Base-by-base conservation (phyloP, 164 flowering plant species). In the Vitis rupestris region DNA sequence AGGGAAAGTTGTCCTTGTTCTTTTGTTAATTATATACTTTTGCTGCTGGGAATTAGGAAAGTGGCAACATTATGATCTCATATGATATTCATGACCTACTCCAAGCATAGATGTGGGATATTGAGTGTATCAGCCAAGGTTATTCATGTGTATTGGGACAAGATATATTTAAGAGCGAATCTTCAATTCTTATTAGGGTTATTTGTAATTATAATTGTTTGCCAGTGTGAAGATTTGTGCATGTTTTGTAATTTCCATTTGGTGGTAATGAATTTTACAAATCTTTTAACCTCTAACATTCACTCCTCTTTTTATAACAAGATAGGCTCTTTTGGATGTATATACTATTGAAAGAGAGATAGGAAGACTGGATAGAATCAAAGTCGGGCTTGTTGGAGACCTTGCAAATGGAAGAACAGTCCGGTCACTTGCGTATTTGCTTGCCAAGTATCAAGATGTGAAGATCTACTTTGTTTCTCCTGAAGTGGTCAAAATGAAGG, bases 321-420 rank as follows among this genome's bases (percentile, higher is more conserved):
- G 13, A 9, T 83, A 95, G 99, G 99, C 99, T 61, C 97, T 96
- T 78, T 72, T 96, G 73, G 99, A 96, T 81, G 87, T 91, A 44
- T 96, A 93, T 75, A 96, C 99, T 10, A 96, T 96, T 69, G 88
- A 85, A 74, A 83, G 97, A 73, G 99, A 96, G 84, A 83, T 93
- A 50, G 97, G 98, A 47, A 87, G 82, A 73, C 82, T 96, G 70
- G 98, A 96, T 76, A 92, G 93, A 31, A 93, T 96, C 59, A 88
- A 80, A 77, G 98, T 96, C 65, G 98, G 83, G 14, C 85, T 96
- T 60, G 99, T 96, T 61, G 99, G 99, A 66, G 99, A 96, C 85
- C 99, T 96, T 81, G 98, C 99, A 30, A 84, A 96, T 73, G 99
- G 99, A 49, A 87, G 99, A 80, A 96, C 99, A 15, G 99, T 96